Base-by-base conservation (phyloP, 2,329 filamentous ascomycete species). In the Chrysoporthe austroafricana region DNA sequence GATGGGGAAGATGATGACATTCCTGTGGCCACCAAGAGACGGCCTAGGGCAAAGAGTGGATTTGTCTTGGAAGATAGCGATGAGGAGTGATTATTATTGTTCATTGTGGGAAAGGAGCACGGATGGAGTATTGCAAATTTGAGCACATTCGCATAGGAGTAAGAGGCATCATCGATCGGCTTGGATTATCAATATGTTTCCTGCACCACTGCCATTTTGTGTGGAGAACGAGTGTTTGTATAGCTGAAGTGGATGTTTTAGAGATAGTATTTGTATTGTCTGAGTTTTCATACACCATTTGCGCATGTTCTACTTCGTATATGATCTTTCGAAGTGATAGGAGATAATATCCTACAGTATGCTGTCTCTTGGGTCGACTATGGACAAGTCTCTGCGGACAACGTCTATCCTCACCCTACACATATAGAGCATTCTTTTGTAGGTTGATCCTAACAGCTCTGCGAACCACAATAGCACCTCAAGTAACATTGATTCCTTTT, bases 11-110 rank as follows among this genome's bases (percentile, higher is more conserved):
- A 70, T 8, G 54, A 65, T 7, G 63, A 63, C 39, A 44, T 65
- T 14, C 62, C 61, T 58, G 64, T 66, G 32, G 46, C 48, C 39
- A 63, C 39, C 62, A 70, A 69, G 58, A 63, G 58, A 42, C 64
- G 69, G 8, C 36, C 67, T 11, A 64, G 69, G 52, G 64, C 57
- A 14, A 64, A 62, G 46, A 39, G 26, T 46, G 69, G 67, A 4
- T 64, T 70, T 46, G 48, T 66, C 4, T 46, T 70, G 64, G 69
- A 70, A 39, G 68, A 67, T 21, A 69, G 67, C 50, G 69, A 70
- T 65, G 69, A 70, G 32, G 67, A 69, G 58, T 39, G 16, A 16
- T 18, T 42, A 21, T 36, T 16, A 36, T 9, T 11, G 43, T 54
- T 56, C 26, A 21, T 13, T 4, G 21, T 36, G 2, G 9, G 42